Conservation (phyloP, 441 rosid genomes). For the Syzygium syzygioides region DNA sequence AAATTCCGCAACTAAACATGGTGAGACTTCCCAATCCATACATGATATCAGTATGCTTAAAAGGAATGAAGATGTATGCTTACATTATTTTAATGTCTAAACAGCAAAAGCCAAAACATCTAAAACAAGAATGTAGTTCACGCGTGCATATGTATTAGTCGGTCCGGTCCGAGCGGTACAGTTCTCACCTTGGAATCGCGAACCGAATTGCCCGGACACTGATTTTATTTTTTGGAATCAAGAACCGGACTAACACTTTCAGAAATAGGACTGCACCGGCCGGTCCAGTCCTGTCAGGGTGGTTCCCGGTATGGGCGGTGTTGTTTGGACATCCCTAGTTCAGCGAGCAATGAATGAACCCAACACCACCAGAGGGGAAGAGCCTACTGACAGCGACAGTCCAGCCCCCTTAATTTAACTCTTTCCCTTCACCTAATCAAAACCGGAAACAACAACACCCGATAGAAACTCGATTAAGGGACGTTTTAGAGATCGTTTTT, state of each 20-base stretch:
- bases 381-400: neutral
- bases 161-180: fast-evolving
- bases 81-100: no score
- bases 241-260: fast-evolving
- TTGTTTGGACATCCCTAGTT: neutral
- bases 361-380: neutral
- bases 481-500: no score
- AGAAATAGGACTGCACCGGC: fast-evolving
- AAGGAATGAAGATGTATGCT: no score
- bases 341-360: neutral
- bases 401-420: neutral
- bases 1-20: no score
- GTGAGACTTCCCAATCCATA: no score
- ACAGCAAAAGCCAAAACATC: no score
- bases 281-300: fast-evolving
- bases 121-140: no score
- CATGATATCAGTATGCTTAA: no score
- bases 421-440: neutral
- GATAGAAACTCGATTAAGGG: no score
- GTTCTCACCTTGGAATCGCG: fast-evolving
- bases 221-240: neutral
- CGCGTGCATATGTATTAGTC: neutral
- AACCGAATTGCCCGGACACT: fast-evolving
- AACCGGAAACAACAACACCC: neutral
- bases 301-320: fast-evolving